Conservation (phyloP, 2,329 filamentous ascomycete genomes). For the Paraphaeosphaeria sporulosa region DNA sequence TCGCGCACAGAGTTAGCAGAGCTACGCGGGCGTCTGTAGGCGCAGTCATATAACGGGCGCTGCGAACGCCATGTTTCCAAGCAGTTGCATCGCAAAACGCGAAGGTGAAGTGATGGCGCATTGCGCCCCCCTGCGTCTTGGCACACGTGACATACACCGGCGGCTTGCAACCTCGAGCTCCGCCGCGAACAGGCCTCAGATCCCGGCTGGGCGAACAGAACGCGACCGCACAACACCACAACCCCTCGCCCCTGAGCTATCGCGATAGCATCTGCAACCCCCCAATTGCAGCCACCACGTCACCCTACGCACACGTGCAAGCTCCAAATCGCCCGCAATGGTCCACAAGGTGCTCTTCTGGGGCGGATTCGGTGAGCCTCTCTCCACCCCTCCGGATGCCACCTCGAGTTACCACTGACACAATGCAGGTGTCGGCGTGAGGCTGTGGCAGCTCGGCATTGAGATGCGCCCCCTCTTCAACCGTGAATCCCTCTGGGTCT, state of each 20-base stretch:
- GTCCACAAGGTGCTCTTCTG: slow-evolving; percentile 76
- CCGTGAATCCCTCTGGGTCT: slow-evolving; percentile 84
- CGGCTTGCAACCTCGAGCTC: slow-evolving; percentile 26
- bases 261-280: slow-evolving; percentile 21
- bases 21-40: not conserved
- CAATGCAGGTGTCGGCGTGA: slow-evolving; percentile 79
- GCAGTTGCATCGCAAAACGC: slow-evolving; percentile 11
- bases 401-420: slow-evolving; percentile 18
- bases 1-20: slow-evolving; percentile 1
- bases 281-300: slow-evolving; percentile 25
- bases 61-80: slow-evolving; percentile 6
- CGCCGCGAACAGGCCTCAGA: slow-evolving; percentile 20
- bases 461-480: slow-evolving; percentile 97
- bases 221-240: slow-evolving; percentile 31
- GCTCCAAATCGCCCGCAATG: slow-evolving; percentile 46
- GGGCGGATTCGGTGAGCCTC: slow-evolving; percentile 84
- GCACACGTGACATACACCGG: not conserved
- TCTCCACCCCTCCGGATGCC: slow-evolving; percentile 19
- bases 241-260: slow-evolving; percentile 20
- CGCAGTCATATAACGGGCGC: not conserved
- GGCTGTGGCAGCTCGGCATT: slow-evolving; percentile 96
- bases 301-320: slow-evolving; percentile 15
- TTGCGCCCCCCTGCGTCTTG: slow-evolving; percentile 4
- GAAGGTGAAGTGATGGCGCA: not conserved
- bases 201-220: slow-evolving; percentile 30